Evolutionary conservation across 148 eudicot genomes (phyloP).

Genomic region (Gaultheria prostrata): DNA sequence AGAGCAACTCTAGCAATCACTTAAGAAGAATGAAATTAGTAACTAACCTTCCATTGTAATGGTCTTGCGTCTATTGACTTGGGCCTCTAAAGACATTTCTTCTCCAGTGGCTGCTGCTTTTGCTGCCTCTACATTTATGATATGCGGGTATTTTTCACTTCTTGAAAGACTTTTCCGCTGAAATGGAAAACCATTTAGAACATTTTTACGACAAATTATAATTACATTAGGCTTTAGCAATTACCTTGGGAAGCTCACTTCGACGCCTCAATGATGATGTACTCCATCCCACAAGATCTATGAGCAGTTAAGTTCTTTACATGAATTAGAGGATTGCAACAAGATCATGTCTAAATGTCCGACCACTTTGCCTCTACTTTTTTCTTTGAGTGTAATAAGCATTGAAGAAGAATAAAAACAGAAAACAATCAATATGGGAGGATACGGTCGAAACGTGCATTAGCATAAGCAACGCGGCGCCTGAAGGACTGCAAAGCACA

Average conservation of each 20-base stretch:
- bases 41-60: conserved; percentile 66
- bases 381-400: not conserved
- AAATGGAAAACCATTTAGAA: conserved; percentile 17
- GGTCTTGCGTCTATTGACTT: conserved; percentile 27
- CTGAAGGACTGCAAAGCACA: conserved; percentile 79
- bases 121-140: conserved; percentile 49
- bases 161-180: conserved; percentile 45
- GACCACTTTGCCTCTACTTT: not conserved
- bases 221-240: not conserved
- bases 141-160: conserved; percentile 63
- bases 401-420: not conserved
- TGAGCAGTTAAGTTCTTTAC: conserved; percentile 41
- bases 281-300: conserved; percentile 93
- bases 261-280: conserved; percentile 70
- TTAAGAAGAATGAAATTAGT: not conserved
- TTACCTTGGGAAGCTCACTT: conserved; percentile 77
- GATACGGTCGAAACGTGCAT: conserved; percentile 83
- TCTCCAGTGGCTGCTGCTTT: conserved; percentile 21
- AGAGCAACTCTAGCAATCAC: not conserved
- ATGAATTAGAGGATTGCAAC: not conserved
- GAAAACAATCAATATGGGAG: conserved; percentile 19
- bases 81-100: conserved; percentile 28
- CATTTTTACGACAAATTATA: not conserved
- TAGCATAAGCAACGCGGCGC: conserved; percentile 78
- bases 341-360: not conserved